Base-by-base conservation (phyloP, 2,329 filamentous ascomycete genomes). In the Dryadomyces sulphureus region DNA sequence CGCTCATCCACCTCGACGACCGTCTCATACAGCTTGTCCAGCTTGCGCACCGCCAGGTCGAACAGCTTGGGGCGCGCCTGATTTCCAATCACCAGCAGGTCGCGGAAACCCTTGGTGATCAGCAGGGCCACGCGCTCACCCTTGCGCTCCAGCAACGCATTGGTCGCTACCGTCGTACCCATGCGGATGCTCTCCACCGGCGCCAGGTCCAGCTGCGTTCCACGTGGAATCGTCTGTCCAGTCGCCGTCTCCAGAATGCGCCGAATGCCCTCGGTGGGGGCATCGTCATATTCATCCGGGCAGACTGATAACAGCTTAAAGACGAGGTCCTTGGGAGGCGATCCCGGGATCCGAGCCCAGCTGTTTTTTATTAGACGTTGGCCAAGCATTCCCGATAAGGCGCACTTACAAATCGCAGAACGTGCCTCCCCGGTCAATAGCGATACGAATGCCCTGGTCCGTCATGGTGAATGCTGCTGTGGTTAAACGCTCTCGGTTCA, bases 81-180 rank as follows among this genome's bases (percentile, higher is more conserved):
- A 60, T 94, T 94, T 14, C 89, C 89, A 58, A 95, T 95, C 45
- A 80, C 74, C 21, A 94, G 67, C 54, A 86, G 93, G 60, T 95
- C 88, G 54, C 78, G 81, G 68, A 94, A 94, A 0, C 89, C 89
- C 53, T 79, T 81, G 1, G 86, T 94, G 11, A 93, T 85, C 1
- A 94, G 77, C 62, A 95, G 73, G 14, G 85, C 88, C 58, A 92
- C 90, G 54, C 77, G 79, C 65, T 94, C 88, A 41, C 89, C 89
- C 62, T 94, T 94, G 48, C 89, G 72, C 62, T 95, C 89, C 2
- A 95, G 70, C 47, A 95, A 65, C 0, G 89, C 89, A 61, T 95
- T 95, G 1, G 89, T 95, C 9, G 89, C 89, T 12, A 95, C 88
- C 0, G 89, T 95, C 1, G 89, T 95, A 39, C 89, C 89, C 89